phyloP scores from a whole-genome alignment of 768 basidiomycete genomes.

The Russula foetens region DNA sequence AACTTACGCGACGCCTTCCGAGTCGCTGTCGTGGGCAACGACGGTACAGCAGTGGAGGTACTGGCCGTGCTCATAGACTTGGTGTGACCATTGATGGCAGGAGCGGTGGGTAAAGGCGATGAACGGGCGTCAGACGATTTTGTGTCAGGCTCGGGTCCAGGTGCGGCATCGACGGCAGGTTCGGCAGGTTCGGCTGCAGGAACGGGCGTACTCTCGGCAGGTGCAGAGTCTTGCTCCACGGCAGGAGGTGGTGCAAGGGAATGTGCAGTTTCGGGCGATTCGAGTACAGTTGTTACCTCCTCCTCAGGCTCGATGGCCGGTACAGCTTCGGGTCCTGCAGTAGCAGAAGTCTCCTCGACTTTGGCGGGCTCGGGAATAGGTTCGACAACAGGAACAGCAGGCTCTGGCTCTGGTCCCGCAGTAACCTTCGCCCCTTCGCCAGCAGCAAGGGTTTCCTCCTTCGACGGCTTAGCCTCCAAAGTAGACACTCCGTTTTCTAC shows the following conservation, averaged over 20 bases:
- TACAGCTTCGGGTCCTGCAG: background rate
- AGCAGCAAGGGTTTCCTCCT: background rate
- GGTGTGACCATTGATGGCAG: slow-evolving; percentile 1
- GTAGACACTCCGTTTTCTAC: background rate
- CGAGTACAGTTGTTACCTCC: background rate
- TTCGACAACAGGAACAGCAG: background rate
- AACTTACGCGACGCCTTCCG: slow-evolving; percentile 14
- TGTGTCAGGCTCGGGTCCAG: background rate
- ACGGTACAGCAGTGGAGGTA: background rate
- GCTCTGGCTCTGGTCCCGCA: background rate
- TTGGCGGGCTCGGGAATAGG: background rate
- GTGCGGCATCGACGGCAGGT: background rate
- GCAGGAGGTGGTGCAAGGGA: background rate
- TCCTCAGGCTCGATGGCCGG: background rate
- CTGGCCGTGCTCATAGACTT: slow-evolving; percentile 7
- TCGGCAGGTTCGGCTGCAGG: background rate
- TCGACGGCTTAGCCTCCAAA: background rate
- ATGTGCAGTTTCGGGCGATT: background rate
- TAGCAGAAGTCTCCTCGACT: background rate
- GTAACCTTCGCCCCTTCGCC: background rate
- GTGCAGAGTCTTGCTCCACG: background rate
- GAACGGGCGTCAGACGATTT: background rate
- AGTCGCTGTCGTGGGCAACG: background rate
- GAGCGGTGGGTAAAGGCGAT: background rate
- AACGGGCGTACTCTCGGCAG: background rate